Percentiles rank a stretch among this genome's conserved stretches.
These are phyloP conservation scores for Sclerotinia spermophila DNA, from an alignment of 2,329 filamentous ascomycete genomes.

Conservation along the genomic window DNA sequence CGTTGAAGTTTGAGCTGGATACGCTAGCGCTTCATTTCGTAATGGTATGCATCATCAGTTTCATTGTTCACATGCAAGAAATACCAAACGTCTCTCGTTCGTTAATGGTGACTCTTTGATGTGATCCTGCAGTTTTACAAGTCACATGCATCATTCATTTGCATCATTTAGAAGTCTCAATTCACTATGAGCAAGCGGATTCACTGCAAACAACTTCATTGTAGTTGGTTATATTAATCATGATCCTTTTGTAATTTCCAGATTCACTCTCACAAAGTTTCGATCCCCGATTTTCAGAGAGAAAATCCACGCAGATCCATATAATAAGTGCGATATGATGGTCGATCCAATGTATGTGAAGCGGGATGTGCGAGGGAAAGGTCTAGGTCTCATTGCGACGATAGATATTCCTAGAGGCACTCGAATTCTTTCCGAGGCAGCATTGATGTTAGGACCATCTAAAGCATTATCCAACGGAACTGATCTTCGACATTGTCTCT, in stretches of 20 bases:
- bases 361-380: constrained; percentile 37
- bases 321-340: constrained; percentile 16
- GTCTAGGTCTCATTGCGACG: constrained; percentile 42
- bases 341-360: constrained; percentile 25
- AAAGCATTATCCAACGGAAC: background rate
- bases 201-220: background rate
- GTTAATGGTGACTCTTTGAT: background rate
- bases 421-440: constrained; percentile 41
- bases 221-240: background rate
- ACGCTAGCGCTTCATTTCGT: background rate
- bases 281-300: background rate
- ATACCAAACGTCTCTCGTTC: background rate
- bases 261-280: background rate
- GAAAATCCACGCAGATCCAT: background rate
- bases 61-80: background rate
- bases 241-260: fast-evolving
- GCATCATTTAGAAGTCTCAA: background rate
- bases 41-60: background rate
- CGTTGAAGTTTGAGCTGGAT: background rate
- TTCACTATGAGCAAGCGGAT: background rate
- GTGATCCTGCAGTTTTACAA: background rate
- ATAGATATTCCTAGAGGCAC: constrained; percentile 40
- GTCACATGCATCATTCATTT: background rate
- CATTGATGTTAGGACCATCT: constrained; percentile 38
- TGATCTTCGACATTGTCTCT: constrained; percentile 17